Base-by-base conservation (phyloP, 768 basidiomycete species). In the Gautieria morchelliformis region DNA sequence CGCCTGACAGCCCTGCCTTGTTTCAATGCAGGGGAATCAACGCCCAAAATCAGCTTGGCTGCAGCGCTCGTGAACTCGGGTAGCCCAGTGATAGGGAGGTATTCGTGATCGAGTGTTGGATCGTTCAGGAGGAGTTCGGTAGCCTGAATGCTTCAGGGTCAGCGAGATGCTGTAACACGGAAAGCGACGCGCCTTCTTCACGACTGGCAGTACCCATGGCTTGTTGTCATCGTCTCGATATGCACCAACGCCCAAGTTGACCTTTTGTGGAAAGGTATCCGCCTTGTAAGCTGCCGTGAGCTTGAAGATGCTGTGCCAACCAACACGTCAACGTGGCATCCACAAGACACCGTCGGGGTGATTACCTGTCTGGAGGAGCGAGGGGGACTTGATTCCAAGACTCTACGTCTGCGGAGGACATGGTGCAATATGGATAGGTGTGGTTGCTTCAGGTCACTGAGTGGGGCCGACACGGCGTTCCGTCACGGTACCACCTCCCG, bases 201-300 rank as follows among this genome's bases (percentile, higher is more conserved):
- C 86, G 30, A 91, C 90, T 20, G 93, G 93, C 27, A 96, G 80
- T 24, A 95, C 82, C 90, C 92, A 96, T 14, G 93, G 87, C 71
- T 88, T 94, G 70, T 78, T 82, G 64, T 89, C 69, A 64, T 93
- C 80, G 65, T 94, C 93, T 63, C 93, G 80, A 69, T 96, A 96
- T 8, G 93, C 93, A 46, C 93, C 93, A 46, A 93, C 93, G 40
- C 93, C 92, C 22, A 96, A 78, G 69, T 95, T 95, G 71, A 94
- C 77, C 76, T 96, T 96, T 60, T 84, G 71, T 14, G 80, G 76
- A 68, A 76, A 80, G 2, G 79, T 66, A 68, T 96, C 90, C 30
- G 79, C 81, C 69, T 93, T 92, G 82, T 84, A 95, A 2, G 89
- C 83, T 19, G 90, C 87, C 0, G 91, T 92, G 61, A 96, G 78